phyloP scores from a whole-genome alignment of 352 stramenopile genomes.

The Phytophthora sojae region DNA sequence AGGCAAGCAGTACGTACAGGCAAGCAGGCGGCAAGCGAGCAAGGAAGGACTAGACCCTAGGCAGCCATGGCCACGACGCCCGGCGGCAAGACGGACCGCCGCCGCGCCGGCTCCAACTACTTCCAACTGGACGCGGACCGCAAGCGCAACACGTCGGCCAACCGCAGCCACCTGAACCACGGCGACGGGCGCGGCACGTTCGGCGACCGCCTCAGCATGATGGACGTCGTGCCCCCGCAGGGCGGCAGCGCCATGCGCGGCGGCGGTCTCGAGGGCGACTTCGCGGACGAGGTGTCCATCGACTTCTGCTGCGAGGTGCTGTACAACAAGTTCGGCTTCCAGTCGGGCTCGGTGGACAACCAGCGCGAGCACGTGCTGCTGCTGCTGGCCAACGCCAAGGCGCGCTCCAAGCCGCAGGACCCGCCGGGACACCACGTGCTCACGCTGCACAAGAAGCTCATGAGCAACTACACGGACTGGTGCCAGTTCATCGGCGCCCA shows the following conservation, averaged over 20 bases:
- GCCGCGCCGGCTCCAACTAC: constrained; percentile 87
- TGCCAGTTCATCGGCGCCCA: constrained; percentile 57
- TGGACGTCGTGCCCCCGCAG: constrained; percentile 58
- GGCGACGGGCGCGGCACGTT: constrained; percentile 62
- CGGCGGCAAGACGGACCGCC: constrained; percentile 56
- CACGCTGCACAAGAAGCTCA: constrained; percentile 66
- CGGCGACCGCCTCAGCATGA: constrained; percentile 67
- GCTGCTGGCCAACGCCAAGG: constrained; percentile 74
- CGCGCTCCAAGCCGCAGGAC: constrained; percentile 58
- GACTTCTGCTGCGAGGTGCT: constrained; percentile 81
- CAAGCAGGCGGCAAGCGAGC: neutral
- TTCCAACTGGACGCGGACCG: constrained; percentile 82
- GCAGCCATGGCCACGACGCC: constrained; percentile 42
- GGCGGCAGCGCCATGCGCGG: constrained; percentile 37
- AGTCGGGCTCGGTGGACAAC: constrained; percentile 74
- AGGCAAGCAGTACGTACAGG: constrained; percentile 9
- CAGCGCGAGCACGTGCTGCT: constrained; percentile 81
- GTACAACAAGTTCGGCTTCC: constrained; percentile 81
- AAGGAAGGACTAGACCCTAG: too few relatives aligned
- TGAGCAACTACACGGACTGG: constrained; percentile 75
- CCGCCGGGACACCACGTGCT: constrained; percentile 55
- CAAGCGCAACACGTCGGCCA: constrained; percentile 71
- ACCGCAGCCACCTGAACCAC: constrained; percentile 45
- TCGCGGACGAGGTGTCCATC: constrained; percentile 75
- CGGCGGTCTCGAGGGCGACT: constrained; percentile 68